Evolutionary conservation across 169 alveolate genomes (phyloP), one percentile per base, ranked within the genome.

Genomic region (Eimeria brunetti): DNA sequence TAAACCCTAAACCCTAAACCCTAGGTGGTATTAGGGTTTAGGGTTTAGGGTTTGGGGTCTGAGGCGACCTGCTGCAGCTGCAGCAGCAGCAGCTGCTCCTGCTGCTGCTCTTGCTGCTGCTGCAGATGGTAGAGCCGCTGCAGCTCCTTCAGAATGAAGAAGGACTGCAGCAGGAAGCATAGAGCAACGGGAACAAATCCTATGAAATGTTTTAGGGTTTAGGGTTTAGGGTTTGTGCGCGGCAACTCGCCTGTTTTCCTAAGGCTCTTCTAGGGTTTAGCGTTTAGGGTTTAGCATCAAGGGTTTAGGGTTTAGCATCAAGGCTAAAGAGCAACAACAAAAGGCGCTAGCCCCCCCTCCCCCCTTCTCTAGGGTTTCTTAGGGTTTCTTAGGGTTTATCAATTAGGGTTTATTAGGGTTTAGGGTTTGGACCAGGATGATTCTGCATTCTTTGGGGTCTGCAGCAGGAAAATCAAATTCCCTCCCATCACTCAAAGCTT

Each of bases 181-280:
- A 9, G 60, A 51, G 30, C 75, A 38, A 33, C 51, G 38, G 51
- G 49, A 73, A 33, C 44, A 73, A 9, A 67, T 18, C 44, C 6
- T 67, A 6, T 22, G 75, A 8, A 24, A 20, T 27, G 75, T 7
- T 64, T 64, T 64, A 64, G 75, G 75, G 75, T 64, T 64, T 64
- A 64, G 75, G 75, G 75, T 64, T 64, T 64, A 64, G 75, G 75
- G 75, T 64, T 64, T 64, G 75, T n/a, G n/a, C n/a, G n/a, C n/a
- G n/a, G n/a, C n/a, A n/a, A n/a, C n/a, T n/a, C n/a, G n/a, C n/a
- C n/a, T n/a, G n/a, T n/a, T n/a, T n/a, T n/a, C n/a, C n/a, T n/a
- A n/a, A n/a, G n/a, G n/a, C n/a, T n/a, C n/a, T 22, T 64, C 16
- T 9, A 64, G 75, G 75, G 75, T 64, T 64, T 64, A 64, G 75